These are phyloP conservation scores for Phytophthora idaei DNA, from an alignment of 352 stramenopile species.

Conservation along the genomic window DNA sequence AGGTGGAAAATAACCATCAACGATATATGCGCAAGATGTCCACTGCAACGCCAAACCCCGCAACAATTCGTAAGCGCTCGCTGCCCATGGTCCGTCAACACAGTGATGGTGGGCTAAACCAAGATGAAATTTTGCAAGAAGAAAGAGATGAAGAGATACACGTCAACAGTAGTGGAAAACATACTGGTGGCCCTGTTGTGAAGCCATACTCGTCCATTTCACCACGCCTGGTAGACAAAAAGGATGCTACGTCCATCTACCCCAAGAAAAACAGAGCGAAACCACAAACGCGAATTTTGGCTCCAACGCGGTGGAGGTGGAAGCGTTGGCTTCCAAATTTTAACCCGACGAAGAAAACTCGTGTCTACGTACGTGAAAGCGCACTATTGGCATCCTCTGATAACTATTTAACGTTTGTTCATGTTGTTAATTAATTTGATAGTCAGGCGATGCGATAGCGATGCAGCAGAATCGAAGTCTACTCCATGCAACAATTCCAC, in stretches of 20 bases:
- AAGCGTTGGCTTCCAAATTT: slow-evolving; percentile 31
- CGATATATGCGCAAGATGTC: slow-evolving; percentile 53
- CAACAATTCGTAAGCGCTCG: slow-evolving; percentile 14
- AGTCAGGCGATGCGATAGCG: slow-evolving; percentile 31
- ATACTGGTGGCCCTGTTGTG: slow-evolving; percentile 2
- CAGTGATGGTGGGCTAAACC: slow-evolving; percentile 1
- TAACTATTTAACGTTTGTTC: background rate
- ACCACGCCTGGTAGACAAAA: slow-evolving; percentile 28
- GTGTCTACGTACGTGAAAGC: slow-evolving; percentile 39
- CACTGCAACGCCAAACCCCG: slow-evolving; percentile 1
- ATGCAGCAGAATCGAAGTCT: slow-evolving; percentile 21
- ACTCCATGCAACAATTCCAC: slow-evolving; percentile 6
- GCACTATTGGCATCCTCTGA: background rate
- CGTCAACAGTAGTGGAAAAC: background rate
- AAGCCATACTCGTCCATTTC: slow-evolving; percentile 32
- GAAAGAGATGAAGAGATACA: slow-evolving; percentile 1
- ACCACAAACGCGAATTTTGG: slow-evolving; percentile 17
- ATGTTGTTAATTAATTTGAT: slow-evolving; percentile 2
- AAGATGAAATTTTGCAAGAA: slow-evolving; percentile 1
- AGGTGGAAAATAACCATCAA: slow-evolving; percentile 50
- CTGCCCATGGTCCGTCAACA: slow-evolving; percentile 1
- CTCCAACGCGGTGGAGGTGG: slow-evolving; percentile 25
- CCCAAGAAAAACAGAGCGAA: slow-evolving; percentile 24
- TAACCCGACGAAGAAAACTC: slow-evolving; percentile 33
- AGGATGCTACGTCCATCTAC: slow-evolving; percentile 1